A percentile compares a stretch with the other conserved stretches of the same genome.
Evolutionary conservation across 257 asterid species (phyloP).

Genomic region (Parsonsia alboflavescens): DNA sequence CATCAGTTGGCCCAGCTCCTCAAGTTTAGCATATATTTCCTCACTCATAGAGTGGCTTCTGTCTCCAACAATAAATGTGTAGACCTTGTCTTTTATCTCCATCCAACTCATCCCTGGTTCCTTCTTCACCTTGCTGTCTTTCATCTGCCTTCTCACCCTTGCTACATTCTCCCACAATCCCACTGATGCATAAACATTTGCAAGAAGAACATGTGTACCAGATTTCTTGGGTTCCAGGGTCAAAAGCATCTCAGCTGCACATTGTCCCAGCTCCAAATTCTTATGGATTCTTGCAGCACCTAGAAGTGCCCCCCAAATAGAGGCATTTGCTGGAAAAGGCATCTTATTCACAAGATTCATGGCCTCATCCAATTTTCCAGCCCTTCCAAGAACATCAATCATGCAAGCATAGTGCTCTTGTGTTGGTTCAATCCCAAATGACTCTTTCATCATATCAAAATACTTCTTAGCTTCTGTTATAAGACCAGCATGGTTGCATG

Average conservation of each 20-base stretch:
- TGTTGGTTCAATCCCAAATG: constrained; percentile 50
- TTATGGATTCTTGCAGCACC: constrained; percentile 76
- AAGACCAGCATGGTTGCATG: constrained; percentile 78
- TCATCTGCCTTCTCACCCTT: constrained; percentile 52
- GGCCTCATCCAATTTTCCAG: constrained; percentile 64
- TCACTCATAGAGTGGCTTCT: constrained; percentile 49
- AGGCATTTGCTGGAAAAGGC: constrained; percentile 67
- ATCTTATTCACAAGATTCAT: constrained; percentile 40
- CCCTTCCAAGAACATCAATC: constrained; percentile 76
- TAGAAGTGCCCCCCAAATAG: constrained; percentile 75
- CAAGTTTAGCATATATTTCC: constrained; percentile 62
- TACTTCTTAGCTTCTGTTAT: constrained; percentile 54
- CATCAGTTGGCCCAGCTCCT: constrained; percentile 50
- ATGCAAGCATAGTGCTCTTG: constrained; percentile 85
- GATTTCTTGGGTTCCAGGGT: constrained; percentile 65
- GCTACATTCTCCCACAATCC: constrained; percentile 66
- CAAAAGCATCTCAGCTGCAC: constrained; percentile 55
- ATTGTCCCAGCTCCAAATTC: constrained; percentile 56
- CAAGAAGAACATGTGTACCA: constrained; percentile 65
- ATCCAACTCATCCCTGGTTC: constrained; percentile 92
- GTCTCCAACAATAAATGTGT: constrained; percentile 76
- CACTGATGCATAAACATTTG: constrained; percentile 66
- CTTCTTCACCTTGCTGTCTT: constrained; percentile 59
- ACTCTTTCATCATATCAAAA: constrained; percentile 49
- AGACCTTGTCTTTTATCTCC: constrained; percentile 57